A percentile compares a stretch with the other conserved stretches of the same genome.
phyloP scores from a whole-genome alignment of 257 asterid genomes.

The Perilla frutescens region DNA sequence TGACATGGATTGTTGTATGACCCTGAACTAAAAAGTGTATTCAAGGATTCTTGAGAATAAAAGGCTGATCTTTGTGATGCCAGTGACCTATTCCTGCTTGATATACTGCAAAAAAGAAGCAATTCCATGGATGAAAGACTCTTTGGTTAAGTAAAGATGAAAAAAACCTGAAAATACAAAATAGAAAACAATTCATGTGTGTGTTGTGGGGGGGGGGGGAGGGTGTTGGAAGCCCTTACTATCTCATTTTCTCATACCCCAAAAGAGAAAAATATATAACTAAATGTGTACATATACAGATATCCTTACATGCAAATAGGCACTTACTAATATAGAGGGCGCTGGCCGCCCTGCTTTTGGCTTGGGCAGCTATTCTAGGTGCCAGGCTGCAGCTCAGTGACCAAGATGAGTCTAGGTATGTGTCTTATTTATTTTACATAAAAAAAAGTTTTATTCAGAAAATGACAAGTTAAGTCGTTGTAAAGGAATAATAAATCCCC shows the following conservation, averaged over 20 bases:
- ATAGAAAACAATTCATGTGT: not conserved
- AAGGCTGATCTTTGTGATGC: slow-evolving; percentile 71
- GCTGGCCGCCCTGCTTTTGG: too few species aligned
- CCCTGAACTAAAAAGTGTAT: slow-evolving; percentile 58
- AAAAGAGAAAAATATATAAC: not conserved
- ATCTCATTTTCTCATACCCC: not conserved
- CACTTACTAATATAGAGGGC: too few species aligned
- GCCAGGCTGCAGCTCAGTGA: not conserved
- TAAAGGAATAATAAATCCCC: not conserved
- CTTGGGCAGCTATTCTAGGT: not conserved
- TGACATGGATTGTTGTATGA: slow-evolving; percentile 46
- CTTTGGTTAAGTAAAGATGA: slow-evolving; percentile 12
- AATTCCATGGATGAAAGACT: slow-evolving; percentile 22
- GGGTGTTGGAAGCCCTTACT: not conserved
- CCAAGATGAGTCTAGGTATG: not conserved
- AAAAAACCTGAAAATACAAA: not conserved
- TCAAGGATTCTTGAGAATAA: slow-evolving; percentile 61
- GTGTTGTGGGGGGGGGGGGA: too few species aligned
- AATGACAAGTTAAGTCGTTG: not conserved
- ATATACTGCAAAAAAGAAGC: slow-evolving; percentile 55
- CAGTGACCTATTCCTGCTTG: slow-evolving; percentile 60
- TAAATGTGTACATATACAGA: too few species aligned
- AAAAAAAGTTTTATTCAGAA: not conserved
- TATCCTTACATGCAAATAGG: too few species aligned
- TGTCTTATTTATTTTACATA: not conserved